Percentiles rank a stretch among this genome's conserved stretches.
phyloP scores from a whole-genome alignment of 352 stramenopile genomes.

The Globisporangium cederbergense region DNA sequence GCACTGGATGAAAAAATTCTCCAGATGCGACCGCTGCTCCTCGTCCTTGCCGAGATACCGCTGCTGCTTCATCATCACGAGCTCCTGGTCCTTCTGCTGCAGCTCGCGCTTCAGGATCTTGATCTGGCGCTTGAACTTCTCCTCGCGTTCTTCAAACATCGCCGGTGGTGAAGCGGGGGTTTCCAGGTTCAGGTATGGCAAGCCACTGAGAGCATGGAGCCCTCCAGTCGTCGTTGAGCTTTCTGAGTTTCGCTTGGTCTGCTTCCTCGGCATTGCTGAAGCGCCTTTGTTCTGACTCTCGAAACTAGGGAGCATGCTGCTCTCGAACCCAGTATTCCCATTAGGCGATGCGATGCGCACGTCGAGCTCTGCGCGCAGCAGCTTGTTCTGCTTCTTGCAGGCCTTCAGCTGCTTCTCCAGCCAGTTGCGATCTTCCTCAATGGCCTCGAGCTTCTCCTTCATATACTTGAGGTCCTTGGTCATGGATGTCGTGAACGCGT shows the following conservation, averaged over 20 bases:
- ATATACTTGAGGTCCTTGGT: constrained; percentile 92
- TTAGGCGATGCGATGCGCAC: constrained; percentile 36
- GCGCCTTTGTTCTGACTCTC: constrained; percentile 25
- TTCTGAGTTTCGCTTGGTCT: constrained; percentile 14
- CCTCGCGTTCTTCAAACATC: constrained; percentile 52
- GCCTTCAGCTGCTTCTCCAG: constrained; percentile 92
- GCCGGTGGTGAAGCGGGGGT: constrained; percentile 12
- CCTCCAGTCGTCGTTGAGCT: neutral
- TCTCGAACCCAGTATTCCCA: constrained; percentile 26
- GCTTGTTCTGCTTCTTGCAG: constrained; percentile 93
- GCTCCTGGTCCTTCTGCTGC: constrained; percentile 58
- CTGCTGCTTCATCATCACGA: constrained; percentile 39
- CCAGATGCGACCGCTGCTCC: constrained; percentile 42
- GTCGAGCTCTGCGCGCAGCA: constrained; percentile 81
- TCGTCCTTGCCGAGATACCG: constrained; percentile 27
- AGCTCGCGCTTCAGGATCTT: constrained; percentile 63
- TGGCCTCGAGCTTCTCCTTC: constrained; percentile 88
- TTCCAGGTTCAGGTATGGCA: constrained; percentile 39
- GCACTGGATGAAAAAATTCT: constrained; percentile 79
- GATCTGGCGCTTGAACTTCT: constrained; percentile 71
- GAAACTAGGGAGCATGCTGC: constrained; percentile 33
- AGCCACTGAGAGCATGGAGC: constrained; percentile 5
- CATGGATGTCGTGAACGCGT: constrained; percentile 89
- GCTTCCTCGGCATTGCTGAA: constrained; percentile 14
- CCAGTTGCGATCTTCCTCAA: constrained; percentile 91